Evolutionary conservation across 148 eudicot species (phyloP), one percentile per base, ranked within the genome.

Genomic region (Bassia scoparia): DNA sequence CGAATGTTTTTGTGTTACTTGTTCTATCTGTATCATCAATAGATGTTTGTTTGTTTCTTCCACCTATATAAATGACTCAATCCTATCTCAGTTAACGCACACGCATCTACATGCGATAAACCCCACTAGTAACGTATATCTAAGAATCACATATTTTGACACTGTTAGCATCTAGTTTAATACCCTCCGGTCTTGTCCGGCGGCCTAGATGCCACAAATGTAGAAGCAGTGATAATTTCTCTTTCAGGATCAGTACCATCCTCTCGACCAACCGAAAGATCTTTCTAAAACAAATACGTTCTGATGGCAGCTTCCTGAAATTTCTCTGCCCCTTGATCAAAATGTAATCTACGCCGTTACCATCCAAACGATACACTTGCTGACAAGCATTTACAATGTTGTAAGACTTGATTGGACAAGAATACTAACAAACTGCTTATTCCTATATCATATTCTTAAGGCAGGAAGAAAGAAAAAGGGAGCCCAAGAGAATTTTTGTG

Each of bases 141-240:
- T 31, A 18, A 59, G n/a, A 34, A 35, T 73, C 31, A 38, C 49
- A 69, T 20, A 18, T 41, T 41, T 27, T 55, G 3, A 48, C 17
- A 35, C 31, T 69, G 34, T n/a, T 35, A 67, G 29, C 33, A 18
- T 20, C 30, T 41, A 31, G 26, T 15, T 50, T 59, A 61, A 54
- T 83, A 89, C 93, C 93, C n/a, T n/a, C n/a, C n/a, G n/a, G n/a
- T 87, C 84, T 53, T 76, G 74, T 61, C 90, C 90, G 59, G 93
- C 89, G 69, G 93, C 87, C 80, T n/a, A n/a, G n/a, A n/a, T n/a
- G n/a, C n/a, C 93, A 89, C 55, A 89, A 81, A 89, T 85, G 68
- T 89, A 89, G 79, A 89, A 89, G 77, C 93, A 87, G 70, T 89
- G 93, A 80, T 89, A 89, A 73, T 89, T 89, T 89, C 93, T 82